A percentile compares a stretch with the other conserved stretches of the same genome.
These are phyloP conservation scores for Mortierella alpina DNA, from an alignment of 192 early-diverging fungal species.

Conservation along the genomic window DNA sequence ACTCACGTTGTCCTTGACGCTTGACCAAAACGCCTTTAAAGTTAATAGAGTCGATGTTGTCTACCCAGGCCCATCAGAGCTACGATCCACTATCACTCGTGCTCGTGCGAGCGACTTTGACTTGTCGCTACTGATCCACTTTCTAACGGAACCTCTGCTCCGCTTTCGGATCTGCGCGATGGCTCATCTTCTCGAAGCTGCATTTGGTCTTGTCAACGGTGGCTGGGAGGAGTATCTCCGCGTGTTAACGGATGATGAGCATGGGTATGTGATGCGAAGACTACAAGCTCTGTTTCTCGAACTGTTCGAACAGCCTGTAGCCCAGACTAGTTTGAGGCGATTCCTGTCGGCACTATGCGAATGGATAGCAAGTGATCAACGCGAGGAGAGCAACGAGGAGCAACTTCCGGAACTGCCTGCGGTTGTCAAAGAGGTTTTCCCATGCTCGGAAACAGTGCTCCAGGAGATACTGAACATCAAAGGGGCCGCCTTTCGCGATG, in stretches of 20 bases:
- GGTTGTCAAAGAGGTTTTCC: conserved; percentile 22
- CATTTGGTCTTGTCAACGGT: conserved; percentile 8
- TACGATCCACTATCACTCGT: not conserved
- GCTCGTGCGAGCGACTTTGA: not conserved
- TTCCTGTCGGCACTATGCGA: conserved; percentile 2
- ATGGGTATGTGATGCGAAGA: conserved; percentile 14
- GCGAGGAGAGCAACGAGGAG: not conserved
- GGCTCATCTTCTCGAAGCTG: conserved; percentile 35
- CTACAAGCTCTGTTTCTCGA: conserved; percentile 17
- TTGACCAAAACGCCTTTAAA: not conserved
- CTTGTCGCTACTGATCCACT: not conserved
- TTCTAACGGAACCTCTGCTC: conserved; percentile 10
- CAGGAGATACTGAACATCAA: conserved; percentile 24
- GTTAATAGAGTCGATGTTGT: conserved; percentile 8
- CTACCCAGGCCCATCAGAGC: conserved; percentile 24
- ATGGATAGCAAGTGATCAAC: not conserved
- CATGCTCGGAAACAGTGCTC: not conserved
- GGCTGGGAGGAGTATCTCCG: conserved; percentile 21
- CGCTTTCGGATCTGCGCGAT: conserved; percentile 33
- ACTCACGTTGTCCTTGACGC: not conserved
- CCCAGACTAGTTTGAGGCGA: conserved; percentile 2
- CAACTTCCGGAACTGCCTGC: not conserved
- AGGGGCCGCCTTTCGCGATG: not conserved
- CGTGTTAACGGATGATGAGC: conserved; percentile 3
- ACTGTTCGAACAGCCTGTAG: conserved; percentile 8